Conservation (phyloP, 257 asterid genomes). For the Striga asiatica region DNA sequence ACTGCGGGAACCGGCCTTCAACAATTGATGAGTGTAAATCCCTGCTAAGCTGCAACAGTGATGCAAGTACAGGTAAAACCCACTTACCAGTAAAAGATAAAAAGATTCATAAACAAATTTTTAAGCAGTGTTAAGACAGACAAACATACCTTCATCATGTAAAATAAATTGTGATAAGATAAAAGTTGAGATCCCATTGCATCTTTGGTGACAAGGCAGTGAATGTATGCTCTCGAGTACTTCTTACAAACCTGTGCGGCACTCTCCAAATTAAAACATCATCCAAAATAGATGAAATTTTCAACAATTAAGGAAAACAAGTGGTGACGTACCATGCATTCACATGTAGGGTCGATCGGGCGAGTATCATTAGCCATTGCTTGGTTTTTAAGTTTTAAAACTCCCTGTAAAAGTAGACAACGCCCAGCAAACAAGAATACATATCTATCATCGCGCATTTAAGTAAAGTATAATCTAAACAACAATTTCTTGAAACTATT, state of each 20-base stretch:
- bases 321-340: conserved; percentile 62
- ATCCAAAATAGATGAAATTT: background rate
- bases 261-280: conserved; percentile 7
- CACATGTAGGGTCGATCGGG: conserved; percentile 68
- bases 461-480: background rate
- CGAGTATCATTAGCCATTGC: conserved; percentile 81
- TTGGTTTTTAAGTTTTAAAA: conserved; percentile 67
- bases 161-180: conserved; percentile 78
- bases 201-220: conserved; percentile 89
- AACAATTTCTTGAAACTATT: no score
- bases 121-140: no score
- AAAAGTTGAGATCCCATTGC: conserved; percentile 98
- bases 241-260: conserved; percentile 69
- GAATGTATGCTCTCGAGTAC: conserved; percentile 86
- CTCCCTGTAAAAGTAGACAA: conserved; percentile 52
- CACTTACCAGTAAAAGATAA: background rate
- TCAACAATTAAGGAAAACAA: background rate
- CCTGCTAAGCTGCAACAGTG: conserved; percentile 78
- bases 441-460: background rate
- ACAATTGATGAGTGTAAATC: conserved; percentile 72
- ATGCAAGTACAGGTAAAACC: conserved; percentile 16
- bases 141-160: conserved; percentile 77
- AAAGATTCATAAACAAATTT: background rate
- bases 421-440: background rate
- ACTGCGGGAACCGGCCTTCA: conserved; percentile 78